Evolutionary conservation across 75 land plant genomes (phyloP), one percentile per base, ranked within the genome.

Genomic region (Sequoiadendron giganteum): DNA sequence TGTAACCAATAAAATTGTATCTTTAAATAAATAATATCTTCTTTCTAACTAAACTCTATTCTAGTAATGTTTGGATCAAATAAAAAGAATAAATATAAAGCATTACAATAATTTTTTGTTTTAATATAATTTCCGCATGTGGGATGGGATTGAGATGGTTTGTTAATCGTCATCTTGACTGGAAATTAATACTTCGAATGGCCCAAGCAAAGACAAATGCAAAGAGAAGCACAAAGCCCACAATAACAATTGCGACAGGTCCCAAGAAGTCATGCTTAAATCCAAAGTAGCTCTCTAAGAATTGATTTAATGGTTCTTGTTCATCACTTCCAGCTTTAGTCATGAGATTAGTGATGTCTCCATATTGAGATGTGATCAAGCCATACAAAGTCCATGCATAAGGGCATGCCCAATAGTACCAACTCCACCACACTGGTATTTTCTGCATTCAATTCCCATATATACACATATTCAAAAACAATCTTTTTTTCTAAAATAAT

Each of bases 171-270:
- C 86, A 94, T 86, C 96, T 90, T 85, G 86, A 92, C 65, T 94
- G 96, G 93, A 97, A 97, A 88, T 95, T 97, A 87, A 97, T 89
- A 38, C 52, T 42, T 88, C 92, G 90, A 34, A 91, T 93, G 56
- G 91, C 55, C 48, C 89, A 88, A 6, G 89, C 93, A 80, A 93
- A 94, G 16, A 36, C 38, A 90, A 87, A 84, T 0, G 93, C 93
- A 85, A 94, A 93, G n/a, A 93, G 91, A n/a, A 91, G 65, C 0
- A 90, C 73, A 82, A 94, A 93, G 0, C 87, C 90, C 7, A 91
- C 86, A 16, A 83, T 87, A 89, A 89, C 87, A n/a, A 42, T 88
- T 0, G 90, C 89, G 38, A 92, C 93, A 13, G 91, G 83, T 30
- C 91, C 93, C 86, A 94, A 39, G 79, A 94, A 91, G 84, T 87